Evolutionary conservation across 352 stramenopile genomes (phyloP), one percentile per base, ranked within the genome.

Genomic region (Globisporangium apiculatum): DNA sequence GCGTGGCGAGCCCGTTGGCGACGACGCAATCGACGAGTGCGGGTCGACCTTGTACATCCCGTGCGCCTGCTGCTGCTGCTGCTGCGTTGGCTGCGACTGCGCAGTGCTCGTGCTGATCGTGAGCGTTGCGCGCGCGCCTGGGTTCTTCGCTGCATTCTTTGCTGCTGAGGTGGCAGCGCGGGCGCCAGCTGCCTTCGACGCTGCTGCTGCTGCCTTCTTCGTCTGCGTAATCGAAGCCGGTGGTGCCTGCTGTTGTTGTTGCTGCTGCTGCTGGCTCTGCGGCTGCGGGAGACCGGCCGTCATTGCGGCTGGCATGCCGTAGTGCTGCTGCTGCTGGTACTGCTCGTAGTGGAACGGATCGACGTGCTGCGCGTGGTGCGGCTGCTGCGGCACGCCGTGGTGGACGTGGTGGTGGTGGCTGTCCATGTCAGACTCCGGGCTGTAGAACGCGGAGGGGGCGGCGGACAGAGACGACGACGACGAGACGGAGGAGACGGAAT

Each of bases 291-390:
- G 45, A 8, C 6, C 4, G 7, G n/a, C 45, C 4, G 15, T 49
- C 45, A 49, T 49, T 4, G 55, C 76, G 62, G 18, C 57, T 61
- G 58, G 14, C 59, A 65, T 59, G 41, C 53, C 47, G 47, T 60
- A 65, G 46, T 85, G 72, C 62, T 85, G 75, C 11, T 85, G 77
- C 60, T 79, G 75, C 59, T 85, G 75, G 60, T 83, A 82, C 18
- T 71, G 56, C 37, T 81, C 75, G 61, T 85, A 85, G 64, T 73
- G 75, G 59, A 79, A 81, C 47, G 72, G 60, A 54, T 82, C 75
- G 17, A 77, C 64, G 57, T 63, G 58, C 49, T 61, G 55, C 18
- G 49, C 40, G 7, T 57, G 57, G 52, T 79, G 62, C 48, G 51
- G 24, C 10, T 62, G 37, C 38, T 54, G 47, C 24, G 24, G 24